Conservation (phyloP, 1,139 yeast genomes). For the Arxiozyma telluris region DNA sequence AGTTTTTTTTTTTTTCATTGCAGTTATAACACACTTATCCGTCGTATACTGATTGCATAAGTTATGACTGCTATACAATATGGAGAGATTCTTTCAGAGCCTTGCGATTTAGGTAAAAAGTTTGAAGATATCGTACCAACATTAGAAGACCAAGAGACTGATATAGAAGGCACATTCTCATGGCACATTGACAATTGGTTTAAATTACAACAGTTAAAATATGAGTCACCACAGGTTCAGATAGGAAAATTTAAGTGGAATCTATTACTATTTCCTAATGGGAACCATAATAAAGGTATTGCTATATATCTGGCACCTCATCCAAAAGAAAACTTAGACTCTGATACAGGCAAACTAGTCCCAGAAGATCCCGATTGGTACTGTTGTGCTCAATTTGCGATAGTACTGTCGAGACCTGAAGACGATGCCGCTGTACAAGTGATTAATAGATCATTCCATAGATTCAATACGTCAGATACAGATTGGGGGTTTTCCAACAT, state of each 20-base stretch:
- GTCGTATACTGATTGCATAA: not conserved
- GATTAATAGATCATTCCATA: slow-evolving; percentile 64
- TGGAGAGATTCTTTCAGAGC: slow-evolving; percentile 17
- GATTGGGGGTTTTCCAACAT: slow-evolving; percentile 96
- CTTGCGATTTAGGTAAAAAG: slow-evolving; percentile 21
- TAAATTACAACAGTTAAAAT: slow-evolving; percentile 39
- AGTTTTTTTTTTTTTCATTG: no score
- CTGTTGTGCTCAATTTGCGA: slow-evolving; percentile 83
- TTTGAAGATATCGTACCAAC: slow-evolving; percentile 29
- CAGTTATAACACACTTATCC: not conserved
- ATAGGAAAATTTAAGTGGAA: slow-evolving; percentile 72
- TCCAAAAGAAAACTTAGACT: slow-evolving; percentile 23
- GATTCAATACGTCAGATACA: slow-evolving; percentile 66
- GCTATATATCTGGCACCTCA: slow-evolving; percentile 55
- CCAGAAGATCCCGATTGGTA: slow-evolving; percentile 53
- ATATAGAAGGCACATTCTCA: slow-evolving; percentile 38
- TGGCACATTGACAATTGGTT: slow-evolving; percentile 74
- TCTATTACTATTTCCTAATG: slow-evolving; percentile 68
- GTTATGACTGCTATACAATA: slow-evolving; percentile 1
- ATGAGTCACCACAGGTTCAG: slow-evolving; percentile 43
- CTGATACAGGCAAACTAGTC: slow-evolving; percentile 24
- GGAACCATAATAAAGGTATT: slow-evolving; percentile 44
- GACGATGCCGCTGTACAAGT: slow-evolving; percentile 52
- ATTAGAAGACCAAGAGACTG: slow-evolving; percentile 30
- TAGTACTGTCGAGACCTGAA: slow-evolving; percentile 74